Evolutionary conservation across 192 early-diverging fungal genomes (phyloP), one percentile per base, ranked within the genome.

Genomic region (Cetraspora pellucida): DNA sequence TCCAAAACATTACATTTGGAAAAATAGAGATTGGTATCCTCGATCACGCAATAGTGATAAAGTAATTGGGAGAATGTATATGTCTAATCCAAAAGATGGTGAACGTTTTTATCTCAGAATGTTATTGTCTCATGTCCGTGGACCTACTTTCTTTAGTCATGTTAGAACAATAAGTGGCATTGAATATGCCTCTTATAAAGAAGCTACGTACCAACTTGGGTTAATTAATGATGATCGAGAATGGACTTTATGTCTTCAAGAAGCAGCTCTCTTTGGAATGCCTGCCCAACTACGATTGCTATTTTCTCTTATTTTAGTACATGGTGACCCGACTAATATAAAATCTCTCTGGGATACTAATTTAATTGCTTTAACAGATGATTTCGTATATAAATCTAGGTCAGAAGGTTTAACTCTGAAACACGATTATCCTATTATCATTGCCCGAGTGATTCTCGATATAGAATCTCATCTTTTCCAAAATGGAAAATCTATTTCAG

Each of bases 81-180:
- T 73, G n/a, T 57, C 57, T 9, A 50, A 64, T 52, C 74, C 77
- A 25, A 61, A 57, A 3, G 47, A 77, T 4, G 81, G 81, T 8
- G 77, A 81, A 21, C 27, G 71, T 27, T 82, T 68, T 30, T 82
- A 79, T 58, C 68, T 82, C 1, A 68, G 73, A 30, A 50, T 79
- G 19, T 47, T 81, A 25, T 54, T 81, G 4, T 49, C 37, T 37
- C 31, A 21, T 25, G 77, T 81, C n/a, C 19, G 21, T 52, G 50
- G 54, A 57, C 60, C 80, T 19, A 75, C 23, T 21, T 78, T 74
- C 0, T 81, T n/a, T n/a, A n/a, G n/a, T n/a, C n/a, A n/a, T n/a
- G n/a, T n/a, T n/a, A n/a, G n/a, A n/a, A n/a, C n/a, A 17, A 68
- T 82, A 17, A 16, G 64, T 23, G 46, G 60, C 8, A 14, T 37